Percentiles rank a stretch among this genome's conserved stretches.
Evolutionary conservation across 345 rosid species (phyloP).

Genomic region (Microthlaspi erraticum): DNA sequence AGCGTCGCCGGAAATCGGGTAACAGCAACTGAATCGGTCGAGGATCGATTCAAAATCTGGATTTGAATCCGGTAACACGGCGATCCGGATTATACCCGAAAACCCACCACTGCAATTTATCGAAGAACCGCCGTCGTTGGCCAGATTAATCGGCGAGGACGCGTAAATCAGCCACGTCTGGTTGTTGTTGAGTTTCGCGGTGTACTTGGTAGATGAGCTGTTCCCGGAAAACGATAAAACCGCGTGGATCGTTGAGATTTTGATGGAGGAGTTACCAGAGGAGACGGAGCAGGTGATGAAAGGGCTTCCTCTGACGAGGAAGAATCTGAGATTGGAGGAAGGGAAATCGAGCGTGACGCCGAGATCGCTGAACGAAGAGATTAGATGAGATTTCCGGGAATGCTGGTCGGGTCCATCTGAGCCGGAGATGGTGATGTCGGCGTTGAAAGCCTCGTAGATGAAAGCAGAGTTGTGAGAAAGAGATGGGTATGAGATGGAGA

Average conservation of each 20-base stretch:
- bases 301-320: conserved; percentile 87
- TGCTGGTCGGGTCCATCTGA: conserved; percentile 43
- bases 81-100: conserved; percentile 71
- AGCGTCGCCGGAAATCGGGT: conserved; percentile 81
- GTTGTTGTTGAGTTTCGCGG: conserved; percentile 67
- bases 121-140: conserved; percentile 48
- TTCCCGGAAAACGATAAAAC: conserved; percentile 61
- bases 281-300: conserved; percentile 70
- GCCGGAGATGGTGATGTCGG: conserved; percentile 75
- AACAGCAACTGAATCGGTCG: conserved; percentile 84
- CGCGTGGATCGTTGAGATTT: conserved; percentile 77
- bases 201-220: conserved; percentile 62
- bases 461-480: conserved; percentile 64
- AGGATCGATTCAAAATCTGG: conserved; percentile 58
- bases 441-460: conserved; percentile 61
- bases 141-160: conserved; percentile 66
- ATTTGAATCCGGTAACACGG: conserved; percentile 53
- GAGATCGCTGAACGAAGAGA: conserved; percentile 76
- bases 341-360: conserved; percentile 81
- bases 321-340: conserved; percentile 70
- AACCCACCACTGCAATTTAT: conserved; percentile 54
- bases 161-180: conserved; percentile 89
- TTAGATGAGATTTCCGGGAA: conserved; percentile 53
- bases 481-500: conserved; percentile 80
- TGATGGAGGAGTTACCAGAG: conserved; percentile 48